These are phyloP conservation scores for Calonectria leucothoes DNA, from an alignment of 2,329 filamentous ascomycete species.

Conservation along the genomic window DNA sequence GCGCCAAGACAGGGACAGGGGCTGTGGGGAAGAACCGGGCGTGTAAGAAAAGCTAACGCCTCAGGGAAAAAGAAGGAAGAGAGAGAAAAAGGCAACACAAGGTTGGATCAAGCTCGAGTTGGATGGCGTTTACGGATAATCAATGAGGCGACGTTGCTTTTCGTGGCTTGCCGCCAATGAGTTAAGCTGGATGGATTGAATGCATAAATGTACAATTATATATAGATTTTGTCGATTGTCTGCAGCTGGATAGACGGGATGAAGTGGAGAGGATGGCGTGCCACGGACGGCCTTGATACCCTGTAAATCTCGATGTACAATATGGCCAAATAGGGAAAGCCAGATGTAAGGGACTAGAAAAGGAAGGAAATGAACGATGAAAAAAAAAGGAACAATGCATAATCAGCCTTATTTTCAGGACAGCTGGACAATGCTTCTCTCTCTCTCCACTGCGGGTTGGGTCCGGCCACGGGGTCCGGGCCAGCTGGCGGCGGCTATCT, in stretches of 20 bases:
- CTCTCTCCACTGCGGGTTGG: neutral
- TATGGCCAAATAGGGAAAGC: conserved; percentile 5
- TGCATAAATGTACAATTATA: conserved; percentile 17
- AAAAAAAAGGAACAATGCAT: neutral
- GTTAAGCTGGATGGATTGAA: conserved; percentile 1
- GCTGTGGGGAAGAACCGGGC: conserved; percentile 12
- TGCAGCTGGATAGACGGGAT: neutral
- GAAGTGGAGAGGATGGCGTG: conserved; percentile 2
- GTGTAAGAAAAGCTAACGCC: neutral
- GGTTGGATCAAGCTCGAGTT: neutral
- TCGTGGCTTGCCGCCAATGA: neutral
- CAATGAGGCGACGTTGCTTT: conserved; percentile 9
- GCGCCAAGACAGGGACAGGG: conserved; percentile 6
- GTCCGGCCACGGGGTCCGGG: neutral
- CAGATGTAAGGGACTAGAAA: neutral
- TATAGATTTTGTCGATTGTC: neutral
- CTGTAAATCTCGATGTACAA: conserved; percentile 26
- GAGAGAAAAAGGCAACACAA: neutral
- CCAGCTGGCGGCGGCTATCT: conserved; percentile 17
- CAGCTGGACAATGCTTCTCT: neutral
- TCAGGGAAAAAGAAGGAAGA: neutral
- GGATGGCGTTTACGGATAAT: conserved; percentile 24
- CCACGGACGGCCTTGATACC: conserved; percentile 7
- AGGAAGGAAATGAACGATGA: neutral
- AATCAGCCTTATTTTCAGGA: neutral